Base-by-base conservation (phyloP, 805 yeast species). In the Isabelozyma heimii region DNA sequence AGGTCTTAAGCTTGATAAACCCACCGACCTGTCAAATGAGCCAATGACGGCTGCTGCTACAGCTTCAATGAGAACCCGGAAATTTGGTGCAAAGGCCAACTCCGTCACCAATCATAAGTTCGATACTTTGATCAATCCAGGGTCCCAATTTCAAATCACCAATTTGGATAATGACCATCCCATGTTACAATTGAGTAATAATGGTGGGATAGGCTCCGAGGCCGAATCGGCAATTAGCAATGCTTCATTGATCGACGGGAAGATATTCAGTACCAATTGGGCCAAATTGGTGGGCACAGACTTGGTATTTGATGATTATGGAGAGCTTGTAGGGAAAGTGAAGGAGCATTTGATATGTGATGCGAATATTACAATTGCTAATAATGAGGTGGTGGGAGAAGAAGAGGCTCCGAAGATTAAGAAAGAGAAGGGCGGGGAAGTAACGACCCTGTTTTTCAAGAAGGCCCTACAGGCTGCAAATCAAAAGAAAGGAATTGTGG, bases 181-280 rank as follows among this genome's bases (percentile, higher is more conserved):
- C 15, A 54, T 72, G 46, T 60, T 71, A 28, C 71, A 69, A 49
- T 49, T 73, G 14, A 65, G 75, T 4, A 71, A 72, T 47, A 59
- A 52, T 45, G 45, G 48, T 15, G 37, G 50, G 9, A 30, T 16
- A 20, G 43, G 40, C 14, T 9, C 49, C 4, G 62, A 59, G 15
- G 47, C 43, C 9, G 60, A 51, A 13, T n/a, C 44, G 10, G 60
- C 53, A 4, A 55, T 65, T 37, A 63, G 65, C 51, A 60, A 68
- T 42, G 48, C 71, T 30, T 59, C 66, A 17, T 63, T 70, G 7
- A 64, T 69, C 3, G 76, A 73, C 50, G 77, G 76, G 15, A 72
- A 77, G 37, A 66, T 89, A 4, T 89, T 82, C 62, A 81, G 83
- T 63, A 94, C 96, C 1, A 69, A 74, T 17, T 91, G 97, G 97